Evolutionary conservation across 2,329 filamentous ascomycete species (phyloP).

Genomic region (Trichoderma atroviride): DNA sequence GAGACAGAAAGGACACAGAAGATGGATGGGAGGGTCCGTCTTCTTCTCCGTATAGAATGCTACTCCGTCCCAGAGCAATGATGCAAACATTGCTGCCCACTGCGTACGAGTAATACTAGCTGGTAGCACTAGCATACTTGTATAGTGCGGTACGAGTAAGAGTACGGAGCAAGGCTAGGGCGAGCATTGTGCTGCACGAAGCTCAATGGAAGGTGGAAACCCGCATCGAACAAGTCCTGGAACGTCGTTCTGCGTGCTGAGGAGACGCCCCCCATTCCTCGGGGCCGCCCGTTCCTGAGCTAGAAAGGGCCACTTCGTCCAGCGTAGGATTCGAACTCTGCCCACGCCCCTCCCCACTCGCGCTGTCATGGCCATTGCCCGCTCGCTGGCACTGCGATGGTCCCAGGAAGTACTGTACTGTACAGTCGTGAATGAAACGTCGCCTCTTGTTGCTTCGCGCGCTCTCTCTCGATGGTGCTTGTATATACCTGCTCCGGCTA

Average conservation of each 20-base stretch:
- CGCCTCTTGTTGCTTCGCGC: conserved; percentile 13
- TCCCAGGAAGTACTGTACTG: background rate
- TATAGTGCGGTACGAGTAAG: background rate
- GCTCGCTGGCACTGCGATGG: conserved; percentile 14
- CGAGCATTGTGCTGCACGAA: background rate
- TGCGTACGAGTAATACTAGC: background rate
- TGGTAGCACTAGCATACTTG: background rate
- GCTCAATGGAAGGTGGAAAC: conserved; percentile 5
- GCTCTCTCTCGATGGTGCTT: background rate
- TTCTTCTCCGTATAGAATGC: background rate
- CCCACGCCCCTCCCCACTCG: conserved; percentile 2
- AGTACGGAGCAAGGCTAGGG: background rate
- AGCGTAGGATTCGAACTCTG: conserved; percentile 13
- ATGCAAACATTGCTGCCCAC: conserved; percentile 18
- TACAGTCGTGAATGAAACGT: conserved; percentile 17
- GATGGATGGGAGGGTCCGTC: background rate
- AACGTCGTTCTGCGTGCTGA: conserved; percentile 21
- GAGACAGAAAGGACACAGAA: background rate
- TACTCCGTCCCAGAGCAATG: background rate
- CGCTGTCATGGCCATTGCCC: conserved; percentile 14
- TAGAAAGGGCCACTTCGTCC: conserved; percentile 10
- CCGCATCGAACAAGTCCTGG: conserved; percentile 14
- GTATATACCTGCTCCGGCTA: conserved; percentile 12
- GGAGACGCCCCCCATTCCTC: conserved; percentile 9
- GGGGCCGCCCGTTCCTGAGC: conserved; percentile 23